Evolutionary conservation across 192 early-diverging fungal species (phyloP), one percentile per base, ranked within the genome.

Genomic region (Rhizophagus clarus): DNA sequence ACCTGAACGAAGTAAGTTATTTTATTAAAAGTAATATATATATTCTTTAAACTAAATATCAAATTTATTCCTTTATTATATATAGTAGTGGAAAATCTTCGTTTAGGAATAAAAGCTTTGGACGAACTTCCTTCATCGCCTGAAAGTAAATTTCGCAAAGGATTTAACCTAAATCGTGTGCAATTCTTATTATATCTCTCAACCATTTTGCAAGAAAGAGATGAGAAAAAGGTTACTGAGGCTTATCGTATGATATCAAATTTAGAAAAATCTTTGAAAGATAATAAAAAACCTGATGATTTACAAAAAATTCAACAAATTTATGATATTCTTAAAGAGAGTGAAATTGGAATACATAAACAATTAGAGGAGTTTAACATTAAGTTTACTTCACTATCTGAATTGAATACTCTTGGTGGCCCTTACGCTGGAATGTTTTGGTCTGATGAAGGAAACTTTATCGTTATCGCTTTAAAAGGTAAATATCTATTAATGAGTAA

Each of bases 391-490:
- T 87, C 87, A 6, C 61, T 89, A 31, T 82, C 87, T 62, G 88
- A 89, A 68, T 56, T 89, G 24, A 89, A 89, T 22, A 79, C 82
- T 3, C 45, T 89, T 1, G 88, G 88, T 2, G 88, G 88, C 3
- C 85, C 87, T 0, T 89, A 84, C 74, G 82, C 82, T 73, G 88
- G 88, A 2, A 76, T 90, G 71, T 90, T 87, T 79, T 87, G 82
- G 82, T 80, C 80, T 9, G 34, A 37, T 22, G 79, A 81, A 40
- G 78, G 86, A 9, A 85, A 86, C 3, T 81, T 83, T 26, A 88
- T 90, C 32, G 81, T 87, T 12, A 72, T 87, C 20, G 82, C 79
- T 20, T 86, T 86, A 47, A 88, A 88, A 45, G 42, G 42, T 45
- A 45, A 12, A 45, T 45, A 45, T 45, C 1, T 45, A 45, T 45